A percentile compares a stretch with the other conserved stretches of the same genome.
Evolutionary conservation across 2,329 filamentous ascomycete genomes (phyloP).

Genomic region (Didymella keratinophila): DNA sequence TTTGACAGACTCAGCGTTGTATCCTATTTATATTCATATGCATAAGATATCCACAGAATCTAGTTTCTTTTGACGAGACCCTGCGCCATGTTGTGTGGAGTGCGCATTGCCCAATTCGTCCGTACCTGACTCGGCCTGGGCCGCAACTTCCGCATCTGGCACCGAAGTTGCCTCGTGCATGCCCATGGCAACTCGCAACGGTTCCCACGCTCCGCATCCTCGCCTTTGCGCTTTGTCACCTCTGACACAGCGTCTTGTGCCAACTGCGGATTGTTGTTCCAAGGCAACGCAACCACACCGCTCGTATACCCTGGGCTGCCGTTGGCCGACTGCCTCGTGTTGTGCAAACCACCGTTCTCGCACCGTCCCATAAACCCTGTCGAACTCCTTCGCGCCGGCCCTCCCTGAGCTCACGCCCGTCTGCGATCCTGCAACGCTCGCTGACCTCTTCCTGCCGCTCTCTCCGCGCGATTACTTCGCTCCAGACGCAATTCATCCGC

Average conservation of each 20-base stretch:
- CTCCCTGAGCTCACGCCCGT: conserved; percentile 42
- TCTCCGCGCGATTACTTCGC: conserved; percentile 28
- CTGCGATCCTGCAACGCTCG: conserved; percentile 28
- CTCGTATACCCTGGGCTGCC: conserved; percentile 5
- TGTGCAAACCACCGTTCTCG: conserved; percentile 22
- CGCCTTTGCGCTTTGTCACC: conserved; percentile 4
- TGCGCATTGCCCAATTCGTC: conserved; percentile 11
- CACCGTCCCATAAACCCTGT: conserved; percentile 31
- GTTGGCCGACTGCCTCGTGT: conserved; percentile 20
- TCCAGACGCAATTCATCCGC: conserved; percentile 19
- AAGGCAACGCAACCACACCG: conserved; percentile 7
- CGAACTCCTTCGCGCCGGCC: conserved; percentile 35
- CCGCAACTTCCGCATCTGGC: conserved; percentile 26
- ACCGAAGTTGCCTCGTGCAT: conserved; percentile 12
- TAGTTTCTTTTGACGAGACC: conserved; percentile 11
- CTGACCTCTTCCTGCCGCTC: conserved; percentile 25
- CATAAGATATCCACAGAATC: conserved; percentile 15
- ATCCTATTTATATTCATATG: conserved; percentile 18
- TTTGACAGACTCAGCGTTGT: conserved; percentile 18
- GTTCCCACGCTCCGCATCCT: conserved; percentile 11
- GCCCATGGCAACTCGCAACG: conserved; percentile 10
- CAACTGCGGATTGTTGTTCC: conserved; percentile 4
- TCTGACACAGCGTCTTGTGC: conserved; percentile 1
- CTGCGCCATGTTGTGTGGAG: conserved; percentile 19
- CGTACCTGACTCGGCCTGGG: conserved; percentile 26